Evolutionary conservation across 352 stramenopile species (phyloP).

Genomic region (Aphanomyces invadans): DNA sequence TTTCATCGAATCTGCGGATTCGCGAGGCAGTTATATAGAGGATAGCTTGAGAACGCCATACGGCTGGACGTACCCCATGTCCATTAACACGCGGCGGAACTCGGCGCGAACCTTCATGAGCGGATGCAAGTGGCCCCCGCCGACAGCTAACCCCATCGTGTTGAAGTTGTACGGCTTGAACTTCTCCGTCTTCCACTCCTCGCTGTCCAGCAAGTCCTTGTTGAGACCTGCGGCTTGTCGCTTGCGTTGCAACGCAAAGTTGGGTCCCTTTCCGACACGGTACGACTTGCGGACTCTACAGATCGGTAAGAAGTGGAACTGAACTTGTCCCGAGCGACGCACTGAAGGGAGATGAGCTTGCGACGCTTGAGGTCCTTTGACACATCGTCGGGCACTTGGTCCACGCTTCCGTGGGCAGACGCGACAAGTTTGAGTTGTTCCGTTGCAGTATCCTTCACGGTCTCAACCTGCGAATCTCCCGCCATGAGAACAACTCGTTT

Average conservation of each 20-base stretch:
- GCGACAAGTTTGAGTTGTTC: conserved; percentile 84
- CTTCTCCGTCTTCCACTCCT: conserved; percentile 90
- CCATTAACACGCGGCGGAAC: conserved; percentile 98
- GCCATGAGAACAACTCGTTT: background rate
- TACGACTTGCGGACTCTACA: conserved; percentile 89
- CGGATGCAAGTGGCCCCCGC: conserved; percentile 96
- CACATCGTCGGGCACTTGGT: conserved; percentile 58
- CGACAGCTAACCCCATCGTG: conserved; percentile 89
- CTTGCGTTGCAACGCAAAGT: conserved; percentile 90
- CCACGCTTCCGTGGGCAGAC: conserved; percentile 44
- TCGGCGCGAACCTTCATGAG: conserved; percentile 97
- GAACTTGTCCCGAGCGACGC: background rate
- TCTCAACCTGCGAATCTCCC: conserved; percentile 43
- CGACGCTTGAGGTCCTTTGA: conserved; percentile 76
- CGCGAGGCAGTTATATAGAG: too few relatives aligned
- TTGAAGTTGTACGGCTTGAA: conserved; percentile 99
- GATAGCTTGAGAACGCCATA: too few relatives aligned
- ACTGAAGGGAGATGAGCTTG: conserved; percentile 65
- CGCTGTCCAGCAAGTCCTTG: conserved; percentile 97
- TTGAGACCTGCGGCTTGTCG: conserved; percentile 97
- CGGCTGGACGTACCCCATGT: conserved; percentile 93
- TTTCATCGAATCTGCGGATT: conserved; percentile 95
- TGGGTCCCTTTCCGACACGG: conserved; percentile 85
- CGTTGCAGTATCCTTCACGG: conserved; percentile 56
- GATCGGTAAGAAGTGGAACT: background rate